phyloP scores from a whole-genome alignment of 1,139 yeast genomes.

The Saccharomycopsis crataegensis region DNA sequence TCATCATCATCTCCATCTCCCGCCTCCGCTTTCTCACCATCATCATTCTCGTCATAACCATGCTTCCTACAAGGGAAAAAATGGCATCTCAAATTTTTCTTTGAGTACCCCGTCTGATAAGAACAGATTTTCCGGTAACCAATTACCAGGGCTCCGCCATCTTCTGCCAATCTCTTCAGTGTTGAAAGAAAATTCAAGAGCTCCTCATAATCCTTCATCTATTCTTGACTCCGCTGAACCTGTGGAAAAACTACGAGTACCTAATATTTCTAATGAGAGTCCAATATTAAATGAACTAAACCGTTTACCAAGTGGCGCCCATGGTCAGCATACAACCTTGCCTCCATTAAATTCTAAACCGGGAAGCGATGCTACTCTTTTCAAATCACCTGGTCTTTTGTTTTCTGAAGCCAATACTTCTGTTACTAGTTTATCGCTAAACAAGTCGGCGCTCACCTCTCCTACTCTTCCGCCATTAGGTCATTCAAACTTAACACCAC shows the following conservation, averaged over 20 bases:
- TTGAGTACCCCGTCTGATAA: background rate
- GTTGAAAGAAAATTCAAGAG: background rate
- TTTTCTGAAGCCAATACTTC: background rate
- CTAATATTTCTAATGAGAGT: background rate
- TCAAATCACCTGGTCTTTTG: constrained; percentile 16
- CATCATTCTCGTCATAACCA: background rate
- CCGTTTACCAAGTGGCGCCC: background rate
- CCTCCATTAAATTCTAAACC: background rate
- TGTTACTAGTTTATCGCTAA: constrained; percentile 7
- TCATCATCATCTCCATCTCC: background rate
- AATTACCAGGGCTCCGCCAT: background rate
- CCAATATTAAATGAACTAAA: constrained; percentile 1
- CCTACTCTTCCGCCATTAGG: constrained; percentile 16
- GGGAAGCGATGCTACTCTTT: background rate
- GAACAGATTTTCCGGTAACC: too few relatives aligned
- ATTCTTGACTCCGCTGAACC: background rate
- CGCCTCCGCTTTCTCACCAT: background rate
- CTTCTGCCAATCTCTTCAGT: background rate
- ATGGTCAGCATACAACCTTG: background rate
- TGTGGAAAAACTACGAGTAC: background rate
- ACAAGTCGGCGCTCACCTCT: constrained; percentile 1
- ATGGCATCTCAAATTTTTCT: background rate
- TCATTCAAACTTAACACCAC: background rate
- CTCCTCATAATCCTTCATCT: background rate
- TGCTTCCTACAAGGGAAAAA: background rate